Base-by-base conservation (phyloP, 2,329 filamentous ascomycete genomes). In the Xylaria sp. region DNA sequence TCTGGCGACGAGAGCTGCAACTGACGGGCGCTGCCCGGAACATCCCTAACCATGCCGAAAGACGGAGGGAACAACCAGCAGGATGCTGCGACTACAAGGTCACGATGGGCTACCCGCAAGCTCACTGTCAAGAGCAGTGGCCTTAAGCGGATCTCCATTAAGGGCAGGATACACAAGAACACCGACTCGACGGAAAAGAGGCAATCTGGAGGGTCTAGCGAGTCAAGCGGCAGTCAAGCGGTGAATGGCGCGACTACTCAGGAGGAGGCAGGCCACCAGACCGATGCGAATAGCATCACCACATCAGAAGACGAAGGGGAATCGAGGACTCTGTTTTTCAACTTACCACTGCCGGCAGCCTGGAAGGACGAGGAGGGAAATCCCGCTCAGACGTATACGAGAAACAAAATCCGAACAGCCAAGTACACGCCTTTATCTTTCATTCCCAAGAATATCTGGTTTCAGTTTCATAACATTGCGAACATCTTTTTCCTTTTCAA, bases 401-500 rank as follows among this genome's bases (percentile, higher is more conserved):
- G 95, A 73, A 99, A 99, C 85, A 99, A 99, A 86, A 97, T 99
- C 79, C 88, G 97, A 74, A 99, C 96, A 3, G 93, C 96, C 68
- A 99, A 98, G 82, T 99, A 99, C 81, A 99, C 96, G 7, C 92
- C 97, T 9, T 81, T 99, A 71, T 97, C 93, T 68, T 99, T 99
- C 81, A 81, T 99, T 33, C 96, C 96, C 15, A 98, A 98, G 84
- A 98, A 99, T 81, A 79, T 99, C 77, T 99, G 91, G 89, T 93
- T 97, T 73, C 97, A 99, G 81, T 98, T 99, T 79, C 95, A 99
- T 82, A 98, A 98, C 78, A 92, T 99, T 76, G 96, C 96, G 78
- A 99, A 99, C 80, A 91, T 98, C 63, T 99, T 98, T 83, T 99
- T 99, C 87, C 85, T 98, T 74, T 97, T 98, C 82, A 88, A 95